Evolutionary conservation across 2,329 filamentous ascomycete species (phyloP).

Genomic region (Thielaviopsis musarum): DNA sequence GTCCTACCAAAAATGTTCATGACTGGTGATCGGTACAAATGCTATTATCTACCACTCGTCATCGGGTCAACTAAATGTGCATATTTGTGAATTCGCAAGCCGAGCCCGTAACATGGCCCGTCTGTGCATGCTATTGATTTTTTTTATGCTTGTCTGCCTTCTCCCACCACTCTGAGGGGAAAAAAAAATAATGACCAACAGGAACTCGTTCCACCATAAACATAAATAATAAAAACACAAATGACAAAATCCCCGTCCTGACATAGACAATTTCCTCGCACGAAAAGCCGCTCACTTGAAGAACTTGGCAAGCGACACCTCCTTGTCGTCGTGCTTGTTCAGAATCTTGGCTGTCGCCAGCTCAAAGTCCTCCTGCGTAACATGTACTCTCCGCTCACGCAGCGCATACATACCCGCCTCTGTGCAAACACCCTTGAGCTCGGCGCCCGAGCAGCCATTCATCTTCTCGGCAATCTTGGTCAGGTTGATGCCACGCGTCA

Average conservation of each 20-base stretch:
- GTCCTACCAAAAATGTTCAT: no score
- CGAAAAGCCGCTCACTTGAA: conserved; percentile 28
- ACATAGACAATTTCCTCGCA: neutral
- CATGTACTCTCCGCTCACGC: conserved; percentile 86
- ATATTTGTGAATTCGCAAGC: neutral
- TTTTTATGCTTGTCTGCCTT: neutral
- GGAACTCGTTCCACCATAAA: neutral
- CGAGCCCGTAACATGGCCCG: neutral
- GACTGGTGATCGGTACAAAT: no score
- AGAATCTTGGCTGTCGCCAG: conserved; percentile 96
- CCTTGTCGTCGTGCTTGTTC: conserved; percentile 99
- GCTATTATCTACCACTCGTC: no score
- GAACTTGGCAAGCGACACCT: conserved; percentile 75
- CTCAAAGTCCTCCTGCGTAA: conserved; percentile 98
- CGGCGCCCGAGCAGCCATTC: conserved; percentile 95
- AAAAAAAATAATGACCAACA: no score
- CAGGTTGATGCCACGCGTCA: conserved; percentile 92
- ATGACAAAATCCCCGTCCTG: neutral
- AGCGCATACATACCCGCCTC: conserved; percentile 98
- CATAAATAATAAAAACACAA: neutral
- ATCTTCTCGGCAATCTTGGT: conserved; percentile 99
- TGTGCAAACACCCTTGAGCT: conserved; percentile 96
- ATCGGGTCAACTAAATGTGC: neutral
- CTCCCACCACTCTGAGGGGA: no score
- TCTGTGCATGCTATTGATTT: neutral